A percentile compares a stretch with the other conserved stretches of the same genome.
Evolutionary conservation across 2,329 filamentous ascomycete genomes (phyloP).

Genomic region (Chlorencoelia australis): DNA sequence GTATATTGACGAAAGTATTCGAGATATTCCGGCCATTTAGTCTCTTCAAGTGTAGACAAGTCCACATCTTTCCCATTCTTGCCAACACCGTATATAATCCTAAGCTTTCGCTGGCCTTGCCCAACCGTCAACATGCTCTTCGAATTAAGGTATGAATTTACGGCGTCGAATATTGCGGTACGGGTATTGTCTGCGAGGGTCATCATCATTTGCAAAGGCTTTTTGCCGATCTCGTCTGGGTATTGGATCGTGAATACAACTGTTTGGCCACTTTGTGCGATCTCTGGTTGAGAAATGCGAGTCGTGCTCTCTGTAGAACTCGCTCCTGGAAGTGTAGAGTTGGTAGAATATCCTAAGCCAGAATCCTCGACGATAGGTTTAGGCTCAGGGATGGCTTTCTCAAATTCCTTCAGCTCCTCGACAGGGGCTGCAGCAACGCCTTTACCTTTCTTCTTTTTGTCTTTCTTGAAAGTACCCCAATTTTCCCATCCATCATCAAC

Average conservation of each 20-base stretch:
- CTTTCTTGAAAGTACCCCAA: constrained; percentile 31
- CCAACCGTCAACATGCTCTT: background rate
- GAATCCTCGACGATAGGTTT: constrained; percentile 18
- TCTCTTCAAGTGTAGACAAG: constrained; percentile 11
- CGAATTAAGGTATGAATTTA: constrained; percentile 9
- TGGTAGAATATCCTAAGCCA: constrained; percentile 15
- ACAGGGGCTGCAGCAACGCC: constrained; percentile 14
- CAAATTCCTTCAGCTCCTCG: constrained; percentile 4
- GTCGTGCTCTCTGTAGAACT: constrained; percentile 1
- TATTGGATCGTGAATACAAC: constrained; percentile 8
- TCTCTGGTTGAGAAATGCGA: background rate
- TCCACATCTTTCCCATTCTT: constrained; percentile 12
- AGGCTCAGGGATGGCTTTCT: constrained; percentile 12
- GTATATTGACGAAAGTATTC: constrained; percentile 13
- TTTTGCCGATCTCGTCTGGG: constrained; percentile 2
- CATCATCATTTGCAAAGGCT: constrained; percentile 6
- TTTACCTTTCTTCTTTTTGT: constrained; percentile 34
- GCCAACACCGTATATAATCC: constrained; percentile 10
- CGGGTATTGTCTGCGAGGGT: constrained; percentile 6
- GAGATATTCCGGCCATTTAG: constrained; percentile 11
- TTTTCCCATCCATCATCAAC: background rate
- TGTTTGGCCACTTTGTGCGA: constrained; percentile 1
- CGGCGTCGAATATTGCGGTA: constrained; percentile 7
- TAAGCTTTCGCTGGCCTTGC: constrained; percentile 3
- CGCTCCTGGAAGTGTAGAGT: constrained; percentile 2